Percentiles rank a stretch among this genome's conserved stretches.
These are phyloP conservation scores for Lithohypha guttulata DNA, from an alignment of 2,329 filamentous ascomycete species.

Conservation along the genomic window DNA sequence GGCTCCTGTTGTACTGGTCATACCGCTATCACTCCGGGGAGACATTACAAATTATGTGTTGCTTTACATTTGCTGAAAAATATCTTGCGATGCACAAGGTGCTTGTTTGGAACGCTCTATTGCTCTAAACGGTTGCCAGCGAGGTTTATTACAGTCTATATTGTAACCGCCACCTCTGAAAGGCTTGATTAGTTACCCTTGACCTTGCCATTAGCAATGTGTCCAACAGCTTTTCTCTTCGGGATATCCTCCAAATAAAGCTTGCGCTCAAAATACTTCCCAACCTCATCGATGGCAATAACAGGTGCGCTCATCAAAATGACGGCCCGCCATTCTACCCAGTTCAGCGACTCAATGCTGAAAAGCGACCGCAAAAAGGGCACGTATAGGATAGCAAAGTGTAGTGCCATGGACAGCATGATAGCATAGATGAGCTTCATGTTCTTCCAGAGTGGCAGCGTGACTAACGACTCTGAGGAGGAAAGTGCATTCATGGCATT, in stretches of 20 bases:
- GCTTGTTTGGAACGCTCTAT: no score
- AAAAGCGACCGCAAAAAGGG: constrained; percentile 83
- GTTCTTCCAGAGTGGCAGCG: constrained; percentile 93
- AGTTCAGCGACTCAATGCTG: constrained; percentile 77
- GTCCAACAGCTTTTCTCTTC: constrained; percentile 10
- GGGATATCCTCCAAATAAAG: constrained; percentile 39
- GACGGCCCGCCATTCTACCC: constrained; percentile 86
- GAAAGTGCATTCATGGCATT: constrained; percentile 98
- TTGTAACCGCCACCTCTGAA: background rate
- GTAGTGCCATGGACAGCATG: constrained; percentile 78
- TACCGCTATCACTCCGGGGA: no score
- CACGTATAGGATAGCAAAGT: constrained; percentile 87
- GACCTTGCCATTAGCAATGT: constrained; percentile 20
- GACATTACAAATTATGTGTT: no score
- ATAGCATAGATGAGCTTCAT: constrained; percentile 98
- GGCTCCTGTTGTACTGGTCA: no score
- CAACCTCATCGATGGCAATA: constrained; percentile 71
- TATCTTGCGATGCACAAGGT: no score
- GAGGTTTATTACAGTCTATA: no score
- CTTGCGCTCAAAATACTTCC: constrained; percentile 66
- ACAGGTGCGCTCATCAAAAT: constrained; percentile 80
- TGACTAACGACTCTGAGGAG: constrained; percentile 86
- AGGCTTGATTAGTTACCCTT: constrained; percentile 16
- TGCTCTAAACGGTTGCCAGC: no score
- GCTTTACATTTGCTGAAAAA: no score